Conservation (phyloP, 163 green algal genomes). For the Coccomyxa subellipsoidea region DNA sequence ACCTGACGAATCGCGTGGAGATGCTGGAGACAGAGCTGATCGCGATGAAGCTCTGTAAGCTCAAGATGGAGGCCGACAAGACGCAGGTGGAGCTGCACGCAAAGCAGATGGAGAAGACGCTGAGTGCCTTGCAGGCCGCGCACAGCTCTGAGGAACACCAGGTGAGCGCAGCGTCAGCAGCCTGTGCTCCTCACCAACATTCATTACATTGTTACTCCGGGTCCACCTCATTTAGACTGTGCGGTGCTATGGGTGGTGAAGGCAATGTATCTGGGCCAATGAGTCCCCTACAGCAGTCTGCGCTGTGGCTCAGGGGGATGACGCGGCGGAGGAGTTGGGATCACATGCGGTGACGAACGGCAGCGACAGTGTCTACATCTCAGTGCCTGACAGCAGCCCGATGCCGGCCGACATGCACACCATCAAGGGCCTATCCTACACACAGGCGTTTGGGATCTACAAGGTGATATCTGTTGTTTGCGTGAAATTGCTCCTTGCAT, state of each 20-base stretch:
- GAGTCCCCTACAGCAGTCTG: too few relatives aligned
- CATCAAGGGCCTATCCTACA: not conserved
- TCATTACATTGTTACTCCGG: not conserved
- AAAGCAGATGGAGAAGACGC: conserved; percentile 7
- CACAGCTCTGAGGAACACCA: not conserved
- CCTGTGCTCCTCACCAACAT: not conserved
- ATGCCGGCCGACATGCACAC: not conserved
- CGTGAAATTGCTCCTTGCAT: too few relatives aligned
- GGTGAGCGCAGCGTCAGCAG: not conserved
- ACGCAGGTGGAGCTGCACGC: not conserved
- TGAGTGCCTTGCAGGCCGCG: not conserved
- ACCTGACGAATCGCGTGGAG: conserved; percentile 4
- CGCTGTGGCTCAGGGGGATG: not conserved
- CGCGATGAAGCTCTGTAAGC: not conserved
- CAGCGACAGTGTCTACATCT: not conserved
- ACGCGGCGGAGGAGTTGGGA: not conserved
- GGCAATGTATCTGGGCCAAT: too few relatives aligned
- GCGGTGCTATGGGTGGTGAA: too few relatives aligned
- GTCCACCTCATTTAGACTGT: not conserved
- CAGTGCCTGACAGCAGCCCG: not conserved
- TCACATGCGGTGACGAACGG: not conserved
- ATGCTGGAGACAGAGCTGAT: conserved; percentile 1
- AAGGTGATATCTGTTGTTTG: not conserved
- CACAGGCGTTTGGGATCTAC: not conserved
- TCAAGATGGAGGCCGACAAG: conserved; percentile 9